Conservation (phyloP, 805 yeast species). For the Schwanniomyces sp. region DNA sequence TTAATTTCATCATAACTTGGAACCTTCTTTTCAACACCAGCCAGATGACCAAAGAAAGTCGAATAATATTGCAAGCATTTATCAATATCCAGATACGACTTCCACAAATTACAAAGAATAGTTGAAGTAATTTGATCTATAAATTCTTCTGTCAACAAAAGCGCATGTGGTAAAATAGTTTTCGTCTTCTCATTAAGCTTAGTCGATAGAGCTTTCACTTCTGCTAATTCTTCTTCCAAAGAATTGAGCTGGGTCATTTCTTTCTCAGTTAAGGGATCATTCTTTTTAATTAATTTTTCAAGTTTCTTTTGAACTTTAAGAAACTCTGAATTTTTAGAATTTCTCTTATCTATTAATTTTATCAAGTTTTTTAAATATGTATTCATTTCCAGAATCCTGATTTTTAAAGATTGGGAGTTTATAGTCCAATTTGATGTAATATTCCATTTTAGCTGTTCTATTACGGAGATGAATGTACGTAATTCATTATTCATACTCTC, state of each 20-base stretch:
- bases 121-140: constrained; percentile 41
- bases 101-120: constrained; percentile 37
- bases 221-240: constrained; percentile 29
- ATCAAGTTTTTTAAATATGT: constrained; percentile 32
- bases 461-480: constrained; percentile 19
- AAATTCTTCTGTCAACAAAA: constrained; percentile 49
- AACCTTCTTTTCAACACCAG: constrained; percentile 7
- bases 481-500: constrained; percentile 26
- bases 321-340: constrained; percentile 42
- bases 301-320: constrained; percentile 37
- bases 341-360: constrained; percentile 44
- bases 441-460: constrained; percentile 17
- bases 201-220: constrained; percentile 26
- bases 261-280: constrained; percentile 32
- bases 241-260: constrained; percentile 34
- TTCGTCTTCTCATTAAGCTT: constrained; percentile 42
- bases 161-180: constrained; percentile 45
- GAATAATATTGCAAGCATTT: constrained; percentile 19
- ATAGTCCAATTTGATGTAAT: constrained; percentile 20
- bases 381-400: constrained; percentile 40
- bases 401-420: constrained; percentile 26
- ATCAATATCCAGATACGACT: constrained; percentile 28
- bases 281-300: constrained; percentile 36
- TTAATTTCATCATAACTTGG: constrained; percentile 31
- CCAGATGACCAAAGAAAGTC: constrained; percentile 23